Evolutionary conservation across 2,329 filamentous ascomycete species (phyloP).

Genomic region (Botrytis hyacinthi): DNA sequence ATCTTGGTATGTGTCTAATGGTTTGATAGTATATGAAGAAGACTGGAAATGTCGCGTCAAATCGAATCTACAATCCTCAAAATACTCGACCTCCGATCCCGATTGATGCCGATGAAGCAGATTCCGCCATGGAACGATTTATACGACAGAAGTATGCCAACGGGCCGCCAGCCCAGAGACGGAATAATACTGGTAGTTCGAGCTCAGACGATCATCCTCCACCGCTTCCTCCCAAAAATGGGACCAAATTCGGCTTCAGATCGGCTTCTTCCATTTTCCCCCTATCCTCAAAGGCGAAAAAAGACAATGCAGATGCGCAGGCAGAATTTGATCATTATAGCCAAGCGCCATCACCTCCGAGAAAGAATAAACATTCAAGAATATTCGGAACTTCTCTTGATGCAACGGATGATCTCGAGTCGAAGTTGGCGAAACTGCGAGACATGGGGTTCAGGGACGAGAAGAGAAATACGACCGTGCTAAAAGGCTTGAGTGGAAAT

Average conservation of each 20-base stretch:
- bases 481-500: conserved; percentile 82
- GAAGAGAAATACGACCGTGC: conserved; percentile 73
- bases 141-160: conserved; percentile 90
- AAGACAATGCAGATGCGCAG: conserved; percentile 28
- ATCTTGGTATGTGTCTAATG: conserved; percentile 24
- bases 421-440: conserved; percentile 72
- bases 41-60: conserved; percentile 81
- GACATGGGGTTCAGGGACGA: conserved; percentile 93
- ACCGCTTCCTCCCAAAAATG: conserved; percentile 60
- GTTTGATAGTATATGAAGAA: conserved; percentile 80
- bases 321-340: conserved; percentile 25
- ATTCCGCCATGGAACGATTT: conserved; percentile 92
- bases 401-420: conserved; percentile 60
- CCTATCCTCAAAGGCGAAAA: conserved; percentile 50
- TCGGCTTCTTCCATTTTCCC: conserved; percentile 57
- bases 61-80: conserved; percentile 84
- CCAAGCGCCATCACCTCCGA: conserved; percentile 32
- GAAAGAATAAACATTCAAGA: conserved; percentile 57
- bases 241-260: conserved; percentile 60
- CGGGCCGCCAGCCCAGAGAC: conserved; percentile 48
- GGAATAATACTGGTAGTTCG: conserved; percentile 44
- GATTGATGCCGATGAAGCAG: conserved; percentile 86
- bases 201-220: conserved; percentile 53
- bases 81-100: conserved; percentile 81
- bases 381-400: conserved; percentile 68